Percentiles rank a stretch among this genome's conserved stretches.
Conservation (phyloP, 208 protist genomes). For the Perkinsela sp. region DNA sequence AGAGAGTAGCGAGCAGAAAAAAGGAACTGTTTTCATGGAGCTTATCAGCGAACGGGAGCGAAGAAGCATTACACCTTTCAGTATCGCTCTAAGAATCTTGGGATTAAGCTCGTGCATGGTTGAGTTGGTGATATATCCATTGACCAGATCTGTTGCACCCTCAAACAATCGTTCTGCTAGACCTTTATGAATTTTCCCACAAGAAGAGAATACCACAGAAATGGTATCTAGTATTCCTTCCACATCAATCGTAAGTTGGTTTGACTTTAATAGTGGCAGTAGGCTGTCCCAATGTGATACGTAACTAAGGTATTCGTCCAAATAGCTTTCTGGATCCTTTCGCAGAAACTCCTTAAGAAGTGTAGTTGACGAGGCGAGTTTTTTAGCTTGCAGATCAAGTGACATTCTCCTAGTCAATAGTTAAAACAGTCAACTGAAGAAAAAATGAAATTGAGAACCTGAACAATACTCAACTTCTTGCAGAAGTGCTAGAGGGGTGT, state of each 20-base stretch:
- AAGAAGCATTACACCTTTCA: conserved; percentile 72
- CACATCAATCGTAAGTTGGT: background rate
- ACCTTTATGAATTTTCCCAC: background rate
- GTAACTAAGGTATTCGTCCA: background rate
- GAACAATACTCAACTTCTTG: no score
- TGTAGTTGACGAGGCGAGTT: background rate
- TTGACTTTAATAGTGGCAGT: background rate
- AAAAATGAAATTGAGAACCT: no score
- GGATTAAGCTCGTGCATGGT: conserved; percentile 31
- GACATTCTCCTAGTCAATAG: background rate
- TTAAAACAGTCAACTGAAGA: no score
- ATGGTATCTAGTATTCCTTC: background rate
- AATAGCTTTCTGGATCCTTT: background rate
- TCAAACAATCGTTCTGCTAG: background rate
- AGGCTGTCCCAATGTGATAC: background rate
- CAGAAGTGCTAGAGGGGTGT: no score
- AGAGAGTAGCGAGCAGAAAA: conserved; percentile 82
- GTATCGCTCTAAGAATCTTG: conserved; percentile 41
- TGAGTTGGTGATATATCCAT: background rate
- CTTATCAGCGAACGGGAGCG: conserved; percentile 61
- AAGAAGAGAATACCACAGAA: background rate
- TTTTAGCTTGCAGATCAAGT: background rate
- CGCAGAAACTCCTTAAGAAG: background rate
- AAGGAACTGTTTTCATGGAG: conserved; percentile 46
- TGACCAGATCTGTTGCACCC: background rate